These are phyloP conservation scores for Pseudocercospora cruenta DNA, from an alignment of 2,329 filamentous ascomycete genomes.

Conservation along the genomic window DNA sequence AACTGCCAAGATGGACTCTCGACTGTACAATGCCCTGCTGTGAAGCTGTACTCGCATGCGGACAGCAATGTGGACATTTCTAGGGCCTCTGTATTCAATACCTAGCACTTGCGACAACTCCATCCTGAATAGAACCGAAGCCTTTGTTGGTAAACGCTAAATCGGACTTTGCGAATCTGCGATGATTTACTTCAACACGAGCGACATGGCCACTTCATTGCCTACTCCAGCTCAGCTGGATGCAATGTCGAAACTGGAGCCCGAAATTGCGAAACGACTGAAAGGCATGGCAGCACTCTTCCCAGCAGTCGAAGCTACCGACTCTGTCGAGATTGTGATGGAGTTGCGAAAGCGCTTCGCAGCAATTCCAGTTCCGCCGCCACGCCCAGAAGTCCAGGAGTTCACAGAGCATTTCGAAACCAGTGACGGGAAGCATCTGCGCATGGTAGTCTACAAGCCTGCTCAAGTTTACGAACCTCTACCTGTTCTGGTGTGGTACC, in stretches of 20 bases:
- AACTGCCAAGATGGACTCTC: too few species aligned
- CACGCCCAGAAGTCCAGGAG: conserved; percentile 11
- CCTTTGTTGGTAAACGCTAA: too few species aligned
- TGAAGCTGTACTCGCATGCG: too few species aligned
- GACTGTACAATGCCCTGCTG: too few species aligned
- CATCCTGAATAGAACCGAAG: too few species aligned
- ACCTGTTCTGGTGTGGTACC: conserved; percentile 25
- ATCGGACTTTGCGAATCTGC: too few species aligned
- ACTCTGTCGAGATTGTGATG: conserved; percentile 11
- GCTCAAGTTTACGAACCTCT: neutral
- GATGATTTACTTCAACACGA: too few species aligned
- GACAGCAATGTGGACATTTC: too few species aligned
- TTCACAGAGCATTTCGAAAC: conserved; percentile 15
- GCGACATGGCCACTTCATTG: neutral
- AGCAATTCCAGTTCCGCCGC: conserved; percentile 2
- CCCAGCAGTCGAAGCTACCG: neutral
- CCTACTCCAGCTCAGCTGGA: conserved; percentile 9
- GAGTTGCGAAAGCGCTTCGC: conserved; percentile 14
- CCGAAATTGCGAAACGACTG: conserved; percentile 13
- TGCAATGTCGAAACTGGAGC: conserved; percentile 12
- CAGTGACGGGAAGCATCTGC: conserved; percentile 17
- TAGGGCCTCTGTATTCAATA: too few species aligned
- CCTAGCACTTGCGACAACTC: too few species aligned
- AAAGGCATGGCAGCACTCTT: conserved; percentile 6
- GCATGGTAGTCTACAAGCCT: conserved; percentile 20